These are phyloP conservation scores for Diospyros kaki DNA, from an alignment of 148 eudicot genomes.

Conservation along the genomic window DNA sequence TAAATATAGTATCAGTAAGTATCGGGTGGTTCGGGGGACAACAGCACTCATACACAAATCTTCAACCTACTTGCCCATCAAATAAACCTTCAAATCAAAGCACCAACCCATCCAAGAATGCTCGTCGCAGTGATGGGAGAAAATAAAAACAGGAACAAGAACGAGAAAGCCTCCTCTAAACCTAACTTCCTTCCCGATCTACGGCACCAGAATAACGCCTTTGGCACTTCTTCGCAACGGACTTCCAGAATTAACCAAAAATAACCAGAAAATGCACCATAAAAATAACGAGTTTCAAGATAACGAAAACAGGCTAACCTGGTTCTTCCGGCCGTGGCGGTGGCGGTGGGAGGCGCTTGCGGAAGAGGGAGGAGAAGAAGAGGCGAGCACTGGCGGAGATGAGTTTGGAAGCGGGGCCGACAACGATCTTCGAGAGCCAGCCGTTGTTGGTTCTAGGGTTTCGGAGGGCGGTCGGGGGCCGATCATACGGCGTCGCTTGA, in stretches of 20 bases:
- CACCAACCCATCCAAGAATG: background rate
- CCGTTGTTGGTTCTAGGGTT: constrained; percentile 34
- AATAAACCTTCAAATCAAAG: no score
- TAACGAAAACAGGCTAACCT: constrained; percentile 21
- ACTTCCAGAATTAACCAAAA: background rate
- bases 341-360: constrained; percentile 65
- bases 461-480: constrained; percentile 56
- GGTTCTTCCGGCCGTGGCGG: constrained; percentile 39
- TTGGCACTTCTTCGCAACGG: background rate
- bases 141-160: background rate
- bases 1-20: no score
- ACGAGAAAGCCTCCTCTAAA: background rate
- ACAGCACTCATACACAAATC: no score
- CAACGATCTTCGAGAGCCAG: constrained; percentile 62
- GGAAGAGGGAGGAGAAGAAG: constrained; percentile 61
- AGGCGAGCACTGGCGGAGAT: constrained; percentile 58
- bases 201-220: background rate
- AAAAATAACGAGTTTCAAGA: background rate
- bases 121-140: background rate
- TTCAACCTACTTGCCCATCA: no score
- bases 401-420: constrained; percentile 78
- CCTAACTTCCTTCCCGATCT: background rate
- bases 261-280: background rate
- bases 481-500: constrained; percentile 76
- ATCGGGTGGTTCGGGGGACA: no score